Percentiles rank a stretch among this genome's conserved stretches.
These are phyloP conservation scores for Podospora pseudoanserina DNA, from an alignment of 495 filamentous ascomycete genomes.

Conservation along the genomic window DNA sequence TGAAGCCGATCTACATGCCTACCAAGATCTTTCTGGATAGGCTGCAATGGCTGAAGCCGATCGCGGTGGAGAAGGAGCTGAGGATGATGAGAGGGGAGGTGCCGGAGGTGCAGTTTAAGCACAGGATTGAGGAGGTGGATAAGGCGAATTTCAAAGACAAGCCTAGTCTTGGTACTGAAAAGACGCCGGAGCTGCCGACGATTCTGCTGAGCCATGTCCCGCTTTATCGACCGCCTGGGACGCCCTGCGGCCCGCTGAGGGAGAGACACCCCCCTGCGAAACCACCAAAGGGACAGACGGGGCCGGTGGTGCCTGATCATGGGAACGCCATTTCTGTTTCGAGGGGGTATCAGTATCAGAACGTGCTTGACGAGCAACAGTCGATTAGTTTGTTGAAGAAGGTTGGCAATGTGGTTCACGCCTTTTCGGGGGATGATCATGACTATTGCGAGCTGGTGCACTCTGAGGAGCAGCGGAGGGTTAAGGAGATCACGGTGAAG, in stretches of 20 bases:
- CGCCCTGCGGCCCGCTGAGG: constrained; percentile 84
- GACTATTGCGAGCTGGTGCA: constrained; percentile 94
- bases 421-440: constrained; percentile 96
- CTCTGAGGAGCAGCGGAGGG: constrained; percentile 56
- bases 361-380: constrained; percentile 73
- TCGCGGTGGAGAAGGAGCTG: constrained; percentile 54
- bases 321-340: constrained; percentile 71
- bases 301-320: constrained; percentile 62
- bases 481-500: constrained; percentile 92
- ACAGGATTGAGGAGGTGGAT: constrained; percentile 50
- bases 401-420: constrained; percentile 69
- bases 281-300: constrained; percentile 51
- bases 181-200: constrained; percentile 63
- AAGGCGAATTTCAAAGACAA: constrained; percentile 38
- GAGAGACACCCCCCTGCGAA: constrained; percentile 74
- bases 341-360: constrained; percentile 92
- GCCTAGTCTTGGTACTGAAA: constrained; percentile 34
- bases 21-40: constrained; percentile 70
- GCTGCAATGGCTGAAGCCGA: constrained; percentile 50
- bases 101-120: constrained; percentile 47
- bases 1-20: constrained; percentile 65
- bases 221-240: constrained; percentile 72
- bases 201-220: constrained; percentile 89
- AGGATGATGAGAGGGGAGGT: constrained; percentile 47
- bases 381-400: constrained; percentile 68